Percentiles rank a stretch among this genome's conserved stretches.
These are phyloP conservation scores for Cutaneotrichosporon cavernicola DNA, from an alignment of 1,284 basidiomycete species.

Conservation along the genomic window DNA sequence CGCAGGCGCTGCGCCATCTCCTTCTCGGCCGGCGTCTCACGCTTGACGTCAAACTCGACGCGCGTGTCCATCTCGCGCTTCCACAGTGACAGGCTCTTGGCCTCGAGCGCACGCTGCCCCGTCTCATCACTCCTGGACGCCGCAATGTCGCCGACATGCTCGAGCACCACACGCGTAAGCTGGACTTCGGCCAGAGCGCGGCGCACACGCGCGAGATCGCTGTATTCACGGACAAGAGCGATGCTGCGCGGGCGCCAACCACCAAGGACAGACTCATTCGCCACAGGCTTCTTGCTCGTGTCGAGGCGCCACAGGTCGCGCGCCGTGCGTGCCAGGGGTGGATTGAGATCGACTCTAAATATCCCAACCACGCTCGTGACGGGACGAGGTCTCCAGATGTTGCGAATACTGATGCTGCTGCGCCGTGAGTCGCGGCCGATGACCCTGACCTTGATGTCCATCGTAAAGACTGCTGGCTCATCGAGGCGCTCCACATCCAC, in stretches of 20 bases:
- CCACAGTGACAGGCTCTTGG: slow-evolving; percentile 72
- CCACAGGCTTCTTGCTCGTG: slow-evolving; percentile 88
- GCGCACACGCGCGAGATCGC: slow-evolving; percentile 67
- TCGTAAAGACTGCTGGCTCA: slow-evolving; percentile 77
- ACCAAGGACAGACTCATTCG: slow-evolving; percentile 76
- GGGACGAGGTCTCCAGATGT: slow-evolving; percentile 64
- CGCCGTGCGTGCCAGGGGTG: slow-evolving; percentile 79
- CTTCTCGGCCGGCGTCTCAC: slow-evolving; percentile 55
- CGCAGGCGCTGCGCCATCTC: slow-evolving; percentile 53
- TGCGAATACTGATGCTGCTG: slow-evolving; percentile 62
- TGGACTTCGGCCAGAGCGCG: slow-evolving; percentile 81
- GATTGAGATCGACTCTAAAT: slow-evolving; percentile 75
- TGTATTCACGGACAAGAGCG: slow-evolving; percentile 81
- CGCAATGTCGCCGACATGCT: slow-evolving; percentile 35
- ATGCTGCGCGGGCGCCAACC: slow-evolving; percentile 87
- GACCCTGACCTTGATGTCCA: slow-evolving; percentile 85
- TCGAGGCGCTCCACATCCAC: slow-evolving; percentile 78
- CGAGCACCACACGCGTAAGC: slow-evolving; percentile 73
- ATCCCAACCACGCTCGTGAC: slow-evolving; percentile 57
- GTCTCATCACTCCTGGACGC: slow-evolving; percentile 58
- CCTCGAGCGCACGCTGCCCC: slow-evolving; percentile 62
- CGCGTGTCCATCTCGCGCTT: slow-evolving; percentile 73
- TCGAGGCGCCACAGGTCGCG: slow-evolving; percentile 92
- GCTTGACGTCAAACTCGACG: slow-evolving; percentile 59
- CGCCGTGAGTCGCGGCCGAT: slow-evolving; percentile 77